Base-by-base conservation (phyloP, 164 flowering plant genomes). In the Tetrastigma voinierianum region DNA sequence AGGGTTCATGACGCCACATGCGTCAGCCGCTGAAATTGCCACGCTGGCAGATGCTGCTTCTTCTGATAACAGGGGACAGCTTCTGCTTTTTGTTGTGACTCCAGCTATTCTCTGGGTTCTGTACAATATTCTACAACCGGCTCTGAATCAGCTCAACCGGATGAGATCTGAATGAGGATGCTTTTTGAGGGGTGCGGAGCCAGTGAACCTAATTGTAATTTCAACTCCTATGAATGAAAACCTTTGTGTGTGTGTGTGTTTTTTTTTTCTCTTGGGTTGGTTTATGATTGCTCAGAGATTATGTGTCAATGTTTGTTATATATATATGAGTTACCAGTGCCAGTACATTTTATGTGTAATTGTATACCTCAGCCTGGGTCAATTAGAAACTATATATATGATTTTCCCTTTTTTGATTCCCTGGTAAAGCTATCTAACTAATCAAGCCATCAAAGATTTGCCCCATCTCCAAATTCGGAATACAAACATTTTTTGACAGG, bases 141-240 rank as follows among this genome's bases (percentile, higher is more conserved):
- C 97, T 67, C 65, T 94, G 83, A 94, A 94, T 76, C 98, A 94
- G 80, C 59, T 94, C 76, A 86, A 94, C 81, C 82, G 59, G 72
- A 94, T 94, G 98, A 88, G 84, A 78, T 84, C 91, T 47, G 43
- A 70, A 57, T 73, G 67, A 77, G 14, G 3, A 2, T 11, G 32
- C 10, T 19, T 46, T 52, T 7, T 8, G 46, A 17, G 54, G 56
- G 57, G 24, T 66, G 61, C 16, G 14, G 20, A 56, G 43, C 53
- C 58, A 5, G 4, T 19, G 8, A 62, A 69, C n/a, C 32, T 47
- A 16, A 23, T 17, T 72, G 70, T 65, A 65, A 66, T 72, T 56
- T 66, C 67, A 55, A 61, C 57, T 61, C 46, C 18, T 65, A 53
- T 65, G 18, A 70, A 65, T 65, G 64, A 64, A 70, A n/a, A n/a